Evolutionary conservation across 305 asterid species (phyloP).

Genomic region (Fraxinus albicans): DNA sequence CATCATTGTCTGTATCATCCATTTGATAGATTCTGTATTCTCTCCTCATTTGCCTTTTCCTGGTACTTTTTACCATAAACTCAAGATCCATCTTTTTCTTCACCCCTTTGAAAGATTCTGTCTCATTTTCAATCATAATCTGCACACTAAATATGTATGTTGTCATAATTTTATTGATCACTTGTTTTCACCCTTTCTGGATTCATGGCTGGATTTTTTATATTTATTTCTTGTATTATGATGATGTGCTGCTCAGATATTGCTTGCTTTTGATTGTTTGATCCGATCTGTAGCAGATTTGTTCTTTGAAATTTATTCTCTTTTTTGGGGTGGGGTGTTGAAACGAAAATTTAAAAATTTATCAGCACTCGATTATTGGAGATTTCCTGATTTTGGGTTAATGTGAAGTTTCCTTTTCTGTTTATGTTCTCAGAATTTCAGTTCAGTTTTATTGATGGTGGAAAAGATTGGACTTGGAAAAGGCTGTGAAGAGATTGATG

Average conservation of each 20-base stretch:
- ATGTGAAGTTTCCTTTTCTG: not conserved
- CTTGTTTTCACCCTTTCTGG: not conserved
- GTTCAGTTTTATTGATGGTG: conserved; percentile 17
- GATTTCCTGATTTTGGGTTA: not conserved
- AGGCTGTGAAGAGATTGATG: conserved; percentile 15
- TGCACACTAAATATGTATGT: conserved; percentile 25
- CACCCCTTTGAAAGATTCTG: not conserved
- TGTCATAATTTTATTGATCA: not conserved
- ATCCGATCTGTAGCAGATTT: conserved; percentile 27
- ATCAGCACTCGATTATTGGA: not conserved
- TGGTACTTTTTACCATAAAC: not conserved
- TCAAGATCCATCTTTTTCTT: not conserved
- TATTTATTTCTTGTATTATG: conserved; percentile 12
- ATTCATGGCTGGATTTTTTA: not conserved
- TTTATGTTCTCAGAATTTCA: not conserved
- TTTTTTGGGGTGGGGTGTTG: not conserved
- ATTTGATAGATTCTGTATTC: not conserved
- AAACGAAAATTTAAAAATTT: not conserved
- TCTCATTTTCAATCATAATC: not conserved
- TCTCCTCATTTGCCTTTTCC: not conserved
- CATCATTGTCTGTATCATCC: not conserved
- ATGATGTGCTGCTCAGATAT: not conserved
- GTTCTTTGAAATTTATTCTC: not conserved
- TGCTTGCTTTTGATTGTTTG: conserved; percentile 12
- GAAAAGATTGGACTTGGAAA: conserved; percentile 24